Conservation (phyloP, 83 land plant genomes). For the Thuja plicata region DNA sequence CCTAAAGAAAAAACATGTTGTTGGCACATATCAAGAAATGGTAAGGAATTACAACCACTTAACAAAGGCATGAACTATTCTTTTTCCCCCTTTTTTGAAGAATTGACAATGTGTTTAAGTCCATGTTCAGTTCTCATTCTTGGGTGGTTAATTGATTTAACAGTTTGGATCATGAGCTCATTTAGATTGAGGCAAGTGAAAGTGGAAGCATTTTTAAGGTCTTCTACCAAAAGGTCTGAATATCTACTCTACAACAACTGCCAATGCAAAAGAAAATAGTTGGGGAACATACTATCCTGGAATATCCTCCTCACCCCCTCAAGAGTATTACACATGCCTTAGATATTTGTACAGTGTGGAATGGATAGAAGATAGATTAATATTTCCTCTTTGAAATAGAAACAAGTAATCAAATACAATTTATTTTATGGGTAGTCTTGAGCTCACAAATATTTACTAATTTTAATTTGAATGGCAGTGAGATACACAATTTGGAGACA, state of each 20-base stretch:
- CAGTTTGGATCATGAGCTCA: conserved; percentile 7
- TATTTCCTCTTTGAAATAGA: background rate
- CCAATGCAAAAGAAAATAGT: conserved; percentile 88
- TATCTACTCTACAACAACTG: conserved; percentile 86
- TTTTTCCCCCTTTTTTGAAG: background rate
- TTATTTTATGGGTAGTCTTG: background rate
- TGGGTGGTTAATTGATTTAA: background rate
- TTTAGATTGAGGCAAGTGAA: conserved; percentile 50
- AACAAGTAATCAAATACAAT: background rate
- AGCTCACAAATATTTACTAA: background rate
- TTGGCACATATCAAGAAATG: conserved; percentile 40
- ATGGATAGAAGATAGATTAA: conserved; percentile 51
- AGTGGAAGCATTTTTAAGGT: conserved; percentile 88
- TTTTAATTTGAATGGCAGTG: conserved; percentile 14
- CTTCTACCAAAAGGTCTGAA: conserved; percentile 63
- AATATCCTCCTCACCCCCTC: conserved; percentile 73
- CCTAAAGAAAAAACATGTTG: conserved; percentile 39
- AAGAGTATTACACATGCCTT: conserved; percentile 39
- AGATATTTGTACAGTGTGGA: conserved; percentile 52
- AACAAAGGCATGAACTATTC: too few species aligned
- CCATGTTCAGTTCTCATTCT: background rate
- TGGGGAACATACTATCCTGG: conserved; percentile 96
- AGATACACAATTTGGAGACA: conserved; percentile 19
- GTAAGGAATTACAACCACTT: conserved; percentile 15
- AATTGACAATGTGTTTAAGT: background rate